These are phyloP conservation scores for Cutaneotrichosporon dermatis DNA, from an alignment of 1,284 basidiomycete species.

Conservation along the genomic window DNA sequence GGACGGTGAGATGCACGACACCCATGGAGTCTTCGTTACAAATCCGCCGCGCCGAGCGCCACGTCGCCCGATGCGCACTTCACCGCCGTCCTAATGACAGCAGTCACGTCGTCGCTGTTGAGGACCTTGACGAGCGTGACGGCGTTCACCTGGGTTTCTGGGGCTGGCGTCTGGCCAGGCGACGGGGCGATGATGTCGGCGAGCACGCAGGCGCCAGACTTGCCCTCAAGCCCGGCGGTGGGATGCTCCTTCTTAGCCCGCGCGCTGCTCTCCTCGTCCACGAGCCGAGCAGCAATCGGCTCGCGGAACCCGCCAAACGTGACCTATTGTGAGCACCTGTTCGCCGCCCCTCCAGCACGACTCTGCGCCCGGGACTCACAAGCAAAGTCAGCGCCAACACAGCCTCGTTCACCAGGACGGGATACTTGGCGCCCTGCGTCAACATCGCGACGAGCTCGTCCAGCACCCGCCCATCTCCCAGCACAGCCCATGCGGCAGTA, in stretches of 20 bases:
- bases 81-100: neutral
- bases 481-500: conserved; percentile 52
- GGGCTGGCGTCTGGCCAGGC: neutral
- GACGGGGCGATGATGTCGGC: conserved; percentile 8
- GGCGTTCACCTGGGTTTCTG: conserved; percentile 14
- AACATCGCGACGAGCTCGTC: conserved; percentile 67
- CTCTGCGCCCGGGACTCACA: no score
- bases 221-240: neutral
- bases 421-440: conserved; percentile 70
- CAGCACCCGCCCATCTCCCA: conserved; percentile 57
- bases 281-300: neutral
- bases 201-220: conserved; percentile 5
- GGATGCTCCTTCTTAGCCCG: neutral
- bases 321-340: no score
- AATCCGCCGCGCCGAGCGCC: neutral
- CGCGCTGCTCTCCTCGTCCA: neutral
- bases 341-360: no score
- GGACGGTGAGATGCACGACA: neutral
- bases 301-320: conserved; percentile 39
- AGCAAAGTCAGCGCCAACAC: conserved; percentile 76
- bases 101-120: neutral
- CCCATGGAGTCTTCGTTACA: neutral
- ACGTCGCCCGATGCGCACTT: no score
- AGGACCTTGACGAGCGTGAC: conserved; percentile 7
- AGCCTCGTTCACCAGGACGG: conserved; percentile 82